A percentile compares a stretch with the other conserved stretches of the same genome.
Conservation (phyloP, 345 rosid species). For the Balakata baccata region DNA sequence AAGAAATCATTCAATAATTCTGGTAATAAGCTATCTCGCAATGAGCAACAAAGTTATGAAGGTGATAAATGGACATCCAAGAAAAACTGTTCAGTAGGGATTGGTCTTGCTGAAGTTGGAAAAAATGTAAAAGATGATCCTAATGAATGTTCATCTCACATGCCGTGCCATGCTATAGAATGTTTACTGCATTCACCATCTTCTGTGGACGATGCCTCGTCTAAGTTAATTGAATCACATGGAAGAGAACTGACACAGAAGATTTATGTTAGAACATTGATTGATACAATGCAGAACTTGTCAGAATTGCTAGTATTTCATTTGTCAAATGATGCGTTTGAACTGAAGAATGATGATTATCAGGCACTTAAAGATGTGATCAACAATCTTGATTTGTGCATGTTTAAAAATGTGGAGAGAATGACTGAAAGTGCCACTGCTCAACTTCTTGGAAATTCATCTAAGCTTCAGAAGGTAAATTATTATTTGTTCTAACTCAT, state of each 20-base stretch:
- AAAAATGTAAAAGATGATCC: slow-evolving; percentile 33
- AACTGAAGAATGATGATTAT: slow-evolving; percentile 50
- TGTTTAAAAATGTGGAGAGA: slow-evolving; percentile 35
- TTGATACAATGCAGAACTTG: slow-evolving; percentile 57
- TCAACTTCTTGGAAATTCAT: slow-evolving; percentile 22
- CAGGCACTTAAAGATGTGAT: slow-evolving; percentile 55
- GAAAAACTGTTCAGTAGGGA: slow-evolving; percentile 10
- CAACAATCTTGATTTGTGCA: slow-evolving; percentile 53
- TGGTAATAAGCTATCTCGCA: slow-evolving; percentile 24
- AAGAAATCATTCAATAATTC: slow-evolving; percentile 26
- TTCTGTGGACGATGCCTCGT: slow-evolving; percentile 34
- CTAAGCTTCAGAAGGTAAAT: slow-evolving; percentile 49
- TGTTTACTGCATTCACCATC: slow-evolving; percentile 34
- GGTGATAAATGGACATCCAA: slow-evolving; percentile 26
- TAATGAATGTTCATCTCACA: slow-evolving; percentile 36
- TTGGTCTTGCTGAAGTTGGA: slow-evolving; percentile 20
- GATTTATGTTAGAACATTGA: slow-evolving; percentile 33
- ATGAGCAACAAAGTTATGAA: slow-evolving; percentile 27
- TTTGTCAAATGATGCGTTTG: slow-evolving; percentile 48
- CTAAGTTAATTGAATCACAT: slow-evolving; percentile 21
- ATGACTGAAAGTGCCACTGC: slow-evolving; percentile 18
- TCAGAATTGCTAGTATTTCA: slow-evolving; percentile 69
- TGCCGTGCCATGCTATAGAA: slow-evolving; percentile 36
- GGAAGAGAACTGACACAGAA: slow-evolving; percentile 28
- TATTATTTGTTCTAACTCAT: neutral